Conservation (phyloP, 1,139 yeast species). For the Saccharomyces hybrid region DNA sequence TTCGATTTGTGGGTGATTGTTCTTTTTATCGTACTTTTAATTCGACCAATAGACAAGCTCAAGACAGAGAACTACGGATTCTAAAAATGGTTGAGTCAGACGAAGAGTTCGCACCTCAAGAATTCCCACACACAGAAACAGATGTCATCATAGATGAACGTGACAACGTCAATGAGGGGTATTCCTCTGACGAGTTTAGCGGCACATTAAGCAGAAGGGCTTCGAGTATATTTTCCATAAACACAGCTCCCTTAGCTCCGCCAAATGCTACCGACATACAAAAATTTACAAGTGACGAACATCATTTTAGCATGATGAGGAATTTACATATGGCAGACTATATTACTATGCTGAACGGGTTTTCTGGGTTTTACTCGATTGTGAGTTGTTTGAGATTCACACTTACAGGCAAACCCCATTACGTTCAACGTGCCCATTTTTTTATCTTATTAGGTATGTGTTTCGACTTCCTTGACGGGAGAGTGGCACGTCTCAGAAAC, state of each 20-base stretch:
- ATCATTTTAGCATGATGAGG: constrained; percentile 71
- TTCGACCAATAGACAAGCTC: background rate
- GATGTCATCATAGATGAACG: background rate
- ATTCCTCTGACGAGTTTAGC: constrained; percentile 1
- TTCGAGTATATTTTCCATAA: constrained; percentile 36
- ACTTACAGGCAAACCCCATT: constrained; percentile 58
- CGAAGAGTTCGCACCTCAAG: background rate
- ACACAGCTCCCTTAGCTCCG: constrained; percentile 37
- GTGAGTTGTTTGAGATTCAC: constrained; percentile 78
- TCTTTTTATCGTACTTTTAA: background rate
- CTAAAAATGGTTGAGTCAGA: background rate
- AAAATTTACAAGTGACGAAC: constrained; percentile 68
- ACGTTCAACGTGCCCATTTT: constrained; percentile 83
- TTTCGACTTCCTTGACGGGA: constrained; percentile 93
- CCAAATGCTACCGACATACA: constrained; percentile 71
- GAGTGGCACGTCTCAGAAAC: constrained; percentile 91
- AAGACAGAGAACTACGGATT: background rate
- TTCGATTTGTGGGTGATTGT: background rate
- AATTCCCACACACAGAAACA: background rate
- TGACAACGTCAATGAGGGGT: background rate
- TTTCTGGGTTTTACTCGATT: constrained; percentile 83
- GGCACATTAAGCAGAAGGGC: constrained; percentile 32
- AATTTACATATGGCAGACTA: constrained; percentile 92
- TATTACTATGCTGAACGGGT: constrained; percentile 86
- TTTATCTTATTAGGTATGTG: constrained; percentile 84